Evolutionary conservation across 768 basidiomycete species (phyloP).

Genomic region (Trametes coccinea): DNA sequence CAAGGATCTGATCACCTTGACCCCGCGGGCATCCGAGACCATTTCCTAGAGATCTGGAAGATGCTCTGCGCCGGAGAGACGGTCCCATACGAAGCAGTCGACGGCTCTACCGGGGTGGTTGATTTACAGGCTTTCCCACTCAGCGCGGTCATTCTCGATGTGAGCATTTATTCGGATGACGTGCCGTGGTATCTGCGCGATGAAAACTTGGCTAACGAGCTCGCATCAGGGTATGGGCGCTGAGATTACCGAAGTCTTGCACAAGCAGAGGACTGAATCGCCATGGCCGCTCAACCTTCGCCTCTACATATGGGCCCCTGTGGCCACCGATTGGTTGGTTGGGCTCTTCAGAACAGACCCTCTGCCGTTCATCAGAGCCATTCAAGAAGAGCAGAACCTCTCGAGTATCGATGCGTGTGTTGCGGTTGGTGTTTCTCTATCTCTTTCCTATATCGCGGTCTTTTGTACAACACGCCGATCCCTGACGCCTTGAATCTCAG

Average conservation of each 20-base stretch:
- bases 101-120: not conserved
- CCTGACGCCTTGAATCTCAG: not conserved
- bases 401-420: not conserved
- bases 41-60: not conserved
- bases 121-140: not conserved
- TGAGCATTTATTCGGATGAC: not conserved
- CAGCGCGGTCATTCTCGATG: not conserved
- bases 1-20: not conserved
- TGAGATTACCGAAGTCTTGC: not conserved
- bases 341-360: not conserved
- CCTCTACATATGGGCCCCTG: not conserved
- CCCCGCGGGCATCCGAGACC: not conserved
- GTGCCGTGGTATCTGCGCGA: not conserved
- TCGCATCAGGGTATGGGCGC: not conserved
- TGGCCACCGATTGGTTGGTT: not conserved
- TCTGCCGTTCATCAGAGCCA: not conserved
- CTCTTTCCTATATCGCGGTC: not conserved
- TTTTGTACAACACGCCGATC: too few species aligned
- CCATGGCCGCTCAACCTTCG: not conserved
- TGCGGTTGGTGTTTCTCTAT: not conserved
- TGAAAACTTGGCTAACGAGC: not conserved
- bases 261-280: not conserved
- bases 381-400: not conserved
- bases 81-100: not conserved
- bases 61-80: not conserved